Evolutionary conservation across 148 eudicot genomes (phyloP).

Genomic region (Bassia scoparia): DNA sequence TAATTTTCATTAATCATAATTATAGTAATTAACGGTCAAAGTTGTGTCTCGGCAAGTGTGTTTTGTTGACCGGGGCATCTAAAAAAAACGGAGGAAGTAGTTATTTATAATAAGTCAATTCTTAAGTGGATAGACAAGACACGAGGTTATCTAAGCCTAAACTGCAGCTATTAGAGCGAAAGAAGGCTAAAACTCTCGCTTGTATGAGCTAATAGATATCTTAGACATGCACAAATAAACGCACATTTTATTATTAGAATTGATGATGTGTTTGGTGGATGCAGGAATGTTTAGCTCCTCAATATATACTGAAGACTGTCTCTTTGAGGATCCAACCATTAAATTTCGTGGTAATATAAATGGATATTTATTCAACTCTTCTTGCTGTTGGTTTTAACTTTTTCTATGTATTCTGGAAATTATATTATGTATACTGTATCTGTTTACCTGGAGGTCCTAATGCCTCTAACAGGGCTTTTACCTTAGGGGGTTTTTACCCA

Average conservation of each 20-base stretch:
- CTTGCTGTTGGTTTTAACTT: not conserved
- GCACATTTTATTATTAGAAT: not conserved
- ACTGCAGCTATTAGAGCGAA: no score
- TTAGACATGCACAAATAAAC: not conserved
- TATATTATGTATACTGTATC: not conserved
- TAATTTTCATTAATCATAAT: no score
- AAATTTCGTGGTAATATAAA: slow-evolving; percentile 61
- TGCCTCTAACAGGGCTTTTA: not conserved
- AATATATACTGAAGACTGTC: slow-evolving; percentile 71
- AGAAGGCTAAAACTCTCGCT: no score
- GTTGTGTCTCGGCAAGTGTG: no score
- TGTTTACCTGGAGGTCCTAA: not conserved
- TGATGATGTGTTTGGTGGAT: not conserved
- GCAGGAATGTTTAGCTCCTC: slow-evolving; percentile 69
- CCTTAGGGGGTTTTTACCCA: not conserved
- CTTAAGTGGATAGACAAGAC: no score
- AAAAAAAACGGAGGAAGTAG: no score
- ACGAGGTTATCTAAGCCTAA: no score
- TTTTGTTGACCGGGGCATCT: no score
- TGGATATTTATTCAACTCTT: not conserved
- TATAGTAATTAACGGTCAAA: no score
- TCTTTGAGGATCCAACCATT: slow-evolving; percentile 91
- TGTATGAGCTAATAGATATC: not conserved
- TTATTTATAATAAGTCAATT: no score
- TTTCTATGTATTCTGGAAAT: not conserved